phyloP scores from a whole-genome alignment of 768 basidiomycete genomes.

The Amanita thiersii region DNA sequence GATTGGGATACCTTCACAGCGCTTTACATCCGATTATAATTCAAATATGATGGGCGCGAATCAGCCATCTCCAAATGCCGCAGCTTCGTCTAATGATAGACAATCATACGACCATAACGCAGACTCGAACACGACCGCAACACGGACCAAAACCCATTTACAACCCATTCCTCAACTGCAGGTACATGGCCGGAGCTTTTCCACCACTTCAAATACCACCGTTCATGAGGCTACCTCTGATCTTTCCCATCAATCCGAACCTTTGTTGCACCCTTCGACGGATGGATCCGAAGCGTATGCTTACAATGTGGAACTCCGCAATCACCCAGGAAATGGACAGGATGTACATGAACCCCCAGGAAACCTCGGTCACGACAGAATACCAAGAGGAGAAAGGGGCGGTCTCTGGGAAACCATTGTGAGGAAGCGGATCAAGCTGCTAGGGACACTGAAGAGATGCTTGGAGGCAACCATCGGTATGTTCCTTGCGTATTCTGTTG shows the following conservation, averaged over 20 bases:
- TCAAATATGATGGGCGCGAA: no score
- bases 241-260: constrained; percentile 24
- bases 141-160: no score
- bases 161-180: background rate
- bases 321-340: constrained; percentile 13
- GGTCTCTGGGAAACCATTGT: constrained; percentile 14
- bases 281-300: constrained; percentile 19
- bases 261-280: constrained; percentile 20
- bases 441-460: constrained; percentile 15
- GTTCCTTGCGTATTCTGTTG: constrained; percentile 8
- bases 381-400: constrained; percentile 18
- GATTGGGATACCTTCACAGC: no score
- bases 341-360: constrained; percentile 13
- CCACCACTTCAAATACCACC: constrained; percentile 17
- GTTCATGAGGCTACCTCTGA: constrained; percentile 20
- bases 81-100: no score
- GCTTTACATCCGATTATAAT: no score
- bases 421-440: constrained; percentile 16
- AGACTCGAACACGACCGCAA: no score
- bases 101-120: no score
- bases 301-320: constrained; percentile 21
- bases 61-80: no score
- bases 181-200: constrained; percentile 2
- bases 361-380: constrained; percentile 11
- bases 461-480: constrained; percentile 24